These are phyloP conservation scores for Coprinellus aureogranulatus DNA, from an alignment of 768 basidiomycete genomes.

Conservation along the genomic window DNA sequence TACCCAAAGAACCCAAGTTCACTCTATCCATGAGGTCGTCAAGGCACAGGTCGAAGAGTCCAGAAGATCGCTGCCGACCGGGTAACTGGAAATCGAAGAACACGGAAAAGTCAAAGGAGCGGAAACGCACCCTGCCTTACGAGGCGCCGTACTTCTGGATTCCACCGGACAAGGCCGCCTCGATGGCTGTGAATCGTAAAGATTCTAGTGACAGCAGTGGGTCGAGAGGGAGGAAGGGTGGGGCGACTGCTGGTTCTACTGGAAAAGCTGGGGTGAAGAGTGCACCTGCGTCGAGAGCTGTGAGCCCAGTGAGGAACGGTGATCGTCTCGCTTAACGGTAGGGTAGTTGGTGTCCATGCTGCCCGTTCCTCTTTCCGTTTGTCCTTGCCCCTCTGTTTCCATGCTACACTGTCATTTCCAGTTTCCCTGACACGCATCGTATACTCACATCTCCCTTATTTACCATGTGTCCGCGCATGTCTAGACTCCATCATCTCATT, in stretches of 20 bases:
- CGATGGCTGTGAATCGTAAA: slow-evolving; percentile 5
- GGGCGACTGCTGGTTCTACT: neutral
- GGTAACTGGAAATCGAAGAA: no score
- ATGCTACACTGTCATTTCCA: no score
- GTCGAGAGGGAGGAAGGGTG: neutral
- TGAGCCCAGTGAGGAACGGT: neutral
- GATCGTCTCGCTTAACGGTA: neutral
- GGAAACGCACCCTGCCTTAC: slow-evolving; percentile 54
- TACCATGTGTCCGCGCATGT: no score
- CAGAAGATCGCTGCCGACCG: neutral
- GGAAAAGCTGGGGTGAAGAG: neutral
- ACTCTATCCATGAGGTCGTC: neutral
- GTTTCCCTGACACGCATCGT: no score
- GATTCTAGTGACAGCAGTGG: neutral
- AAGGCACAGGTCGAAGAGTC: neutral
- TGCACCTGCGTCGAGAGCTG: neutral
- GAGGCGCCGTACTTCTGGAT: slow-evolving; percentile 64
- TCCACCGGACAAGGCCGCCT: slow-evolving; percentile 39
- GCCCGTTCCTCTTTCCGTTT: no score
- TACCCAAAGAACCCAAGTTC: neutral
- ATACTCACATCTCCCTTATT: no score
- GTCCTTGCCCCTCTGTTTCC: no score
- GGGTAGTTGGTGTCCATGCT: no score
- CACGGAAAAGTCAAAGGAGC: neutral
- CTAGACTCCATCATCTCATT: no score